A percentile compares a stretch with the other conserved stretches of the same genome.
These are phyloP conservation scores for Phanerochaete sordida DNA, from an alignment of 768 basidiomycete species.

Conservation along the genomic window DNA sequence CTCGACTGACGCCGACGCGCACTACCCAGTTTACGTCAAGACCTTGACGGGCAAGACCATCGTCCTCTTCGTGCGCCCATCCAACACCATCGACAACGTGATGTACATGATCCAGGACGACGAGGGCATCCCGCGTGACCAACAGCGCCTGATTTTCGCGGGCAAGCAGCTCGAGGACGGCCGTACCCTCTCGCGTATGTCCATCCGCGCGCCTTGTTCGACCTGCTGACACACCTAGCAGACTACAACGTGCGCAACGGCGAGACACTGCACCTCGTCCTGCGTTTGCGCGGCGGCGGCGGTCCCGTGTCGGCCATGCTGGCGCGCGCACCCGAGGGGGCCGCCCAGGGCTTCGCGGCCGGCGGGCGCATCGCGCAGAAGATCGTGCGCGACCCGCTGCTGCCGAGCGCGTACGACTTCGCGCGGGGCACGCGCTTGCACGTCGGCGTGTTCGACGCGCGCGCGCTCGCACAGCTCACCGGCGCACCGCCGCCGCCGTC, in stretches of 20 bases:
- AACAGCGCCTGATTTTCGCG: slow-evolving; percentile 91
- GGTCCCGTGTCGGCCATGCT: background rate
- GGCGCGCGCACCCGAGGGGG: no score
- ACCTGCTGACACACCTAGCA: background rate
- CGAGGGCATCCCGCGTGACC: slow-evolving; percentile 83
- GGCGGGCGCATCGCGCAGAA: slow-evolving; percentile 23
- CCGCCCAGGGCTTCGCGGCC: slow-evolving; percentile 14
- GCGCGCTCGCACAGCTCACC: background rate
- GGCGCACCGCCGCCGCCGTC: background rate
- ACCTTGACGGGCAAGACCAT: slow-evolving; percentile 23
- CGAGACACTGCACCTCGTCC: slow-evolving; percentile 21
- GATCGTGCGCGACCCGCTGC: slow-evolving; percentile 18
- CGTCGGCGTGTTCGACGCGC: slow-evolving; percentile 15
- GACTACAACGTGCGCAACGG: slow-evolving; percentile 15
- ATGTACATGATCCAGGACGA: slow-evolving; percentile 84
- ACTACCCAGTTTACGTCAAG: background rate
- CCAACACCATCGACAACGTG: slow-evolving; percentile 72
- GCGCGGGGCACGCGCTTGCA: slow-evolving; percentile 8
- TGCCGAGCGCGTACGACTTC: slow-evolving; percentile 16
- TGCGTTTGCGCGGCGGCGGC: background rate
- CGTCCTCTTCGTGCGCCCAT: slow-evolving; percentile 79
- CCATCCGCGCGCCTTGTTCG: background rate
- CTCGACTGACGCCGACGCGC: background rate
- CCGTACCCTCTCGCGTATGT: slow-evolving; percentile 51
- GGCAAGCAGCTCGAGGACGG: slow-evolving; percentile 96